Base-by-base conservation (phyloP, 1,139 yeast species). In the Scheffersomyces cryptocercus region DNA sequence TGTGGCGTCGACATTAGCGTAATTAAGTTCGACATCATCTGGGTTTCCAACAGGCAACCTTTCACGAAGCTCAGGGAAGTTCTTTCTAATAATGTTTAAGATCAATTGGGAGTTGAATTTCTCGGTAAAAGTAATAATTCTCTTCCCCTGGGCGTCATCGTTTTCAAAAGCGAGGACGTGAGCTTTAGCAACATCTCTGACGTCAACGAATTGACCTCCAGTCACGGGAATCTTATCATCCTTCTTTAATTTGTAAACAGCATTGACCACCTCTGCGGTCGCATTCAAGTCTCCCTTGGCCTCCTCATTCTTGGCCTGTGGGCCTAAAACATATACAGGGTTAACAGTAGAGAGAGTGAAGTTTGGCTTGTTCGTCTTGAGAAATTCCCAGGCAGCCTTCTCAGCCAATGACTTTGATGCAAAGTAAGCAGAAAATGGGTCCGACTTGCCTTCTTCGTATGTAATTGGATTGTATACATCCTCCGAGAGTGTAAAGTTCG, bases 261-360 rank as follows among this genome's bases (percentile, higher is more conserved):
- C 30, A 42, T 57, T 51, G 45, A 64, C 52, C 5, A 49, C 15
- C 41, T 56, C 59, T 7, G 55, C 49, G 2, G 60, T 52, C 4
- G 52, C 41, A 43, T 57, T 55, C 49, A 57, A 48, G 20, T 55
- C 52, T 4, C 37, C 47, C 15, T 51, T 47, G 6, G 50, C 55
- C 20, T 49, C 53, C 5, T 48, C 47, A 26, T 55, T 54, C 35
- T 45, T 51, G 6, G 56, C 56, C 38, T 55, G 59, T 4, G 59
- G 59, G 1, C 59, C 59, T 30, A 55, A 55, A 3, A 54, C 58
- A 34, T 43, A 55, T 4, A 51, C 57, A 5, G 59, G 59, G 33
- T 55, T 55, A 12, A 59, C 72, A 73, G 46, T 66, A 70, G 9
- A 79, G 70, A 3, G 72, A 63, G 52, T 79, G 78, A 48, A 78